These are phyloP conservation scores for Euclidium syriacum DNA, from an alignment of 345 rosid genomes.

Conservation along the genomic window DNA sequence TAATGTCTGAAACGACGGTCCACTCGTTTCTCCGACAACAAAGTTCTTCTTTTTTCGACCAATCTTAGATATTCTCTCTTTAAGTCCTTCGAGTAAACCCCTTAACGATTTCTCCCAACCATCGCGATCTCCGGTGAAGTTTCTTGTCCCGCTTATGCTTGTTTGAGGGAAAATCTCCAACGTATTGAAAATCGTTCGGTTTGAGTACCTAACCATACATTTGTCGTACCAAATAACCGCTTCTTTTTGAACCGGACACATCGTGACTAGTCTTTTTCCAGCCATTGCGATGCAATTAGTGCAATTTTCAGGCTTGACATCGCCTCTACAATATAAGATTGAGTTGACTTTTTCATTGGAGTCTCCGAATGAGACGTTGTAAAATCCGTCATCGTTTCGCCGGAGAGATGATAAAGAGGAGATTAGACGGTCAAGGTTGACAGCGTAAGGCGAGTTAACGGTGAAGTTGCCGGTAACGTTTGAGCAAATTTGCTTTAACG, in stretches of 20 bases:
- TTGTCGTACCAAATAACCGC: constrained; percentile 34
- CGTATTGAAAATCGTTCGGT: constrained; percentile 24
- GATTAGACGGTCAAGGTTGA: constrained; percentile 30
- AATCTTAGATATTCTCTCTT: constrained; percentile 4
- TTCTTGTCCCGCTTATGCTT: neutral
- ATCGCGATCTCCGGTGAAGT: constrained; percentile 26
- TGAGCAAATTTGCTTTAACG: constrained; percentile 18
- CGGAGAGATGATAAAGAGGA: constrained; percentile 27
- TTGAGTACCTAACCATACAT: constrained; percentile 46
- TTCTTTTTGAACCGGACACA: constrained; percentile 36
- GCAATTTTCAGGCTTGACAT: constrained; percentile 29
- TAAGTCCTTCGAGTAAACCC: constrained; percentile 17
- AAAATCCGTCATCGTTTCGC: constrained; percentile 22
- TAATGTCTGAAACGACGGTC: neutral
- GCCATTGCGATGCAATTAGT: constrained; percentile 28
- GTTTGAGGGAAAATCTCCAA: constrained; percentile 14
- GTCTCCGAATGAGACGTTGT: constrained; percentile 27
- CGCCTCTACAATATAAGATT: constrained; percentile 44
- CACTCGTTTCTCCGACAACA: constrained; percentile 18
- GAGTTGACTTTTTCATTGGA: constrained; percentile 31
- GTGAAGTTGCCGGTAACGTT: constrained; percentile 38
- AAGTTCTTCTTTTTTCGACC: constrained; percentile 27
- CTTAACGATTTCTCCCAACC: constrained; percentile 26
- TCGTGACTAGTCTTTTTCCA: constrained; percentile 5
- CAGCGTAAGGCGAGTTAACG: constrained; percentile 25